A percentile compares a stretch with the other conserved stretches of the same genome.
Evolutionary conservation across 2,329 filamentous ascomycete species (phyloP).

Genomic region (Aspergillus sclerotialis): DNA sequence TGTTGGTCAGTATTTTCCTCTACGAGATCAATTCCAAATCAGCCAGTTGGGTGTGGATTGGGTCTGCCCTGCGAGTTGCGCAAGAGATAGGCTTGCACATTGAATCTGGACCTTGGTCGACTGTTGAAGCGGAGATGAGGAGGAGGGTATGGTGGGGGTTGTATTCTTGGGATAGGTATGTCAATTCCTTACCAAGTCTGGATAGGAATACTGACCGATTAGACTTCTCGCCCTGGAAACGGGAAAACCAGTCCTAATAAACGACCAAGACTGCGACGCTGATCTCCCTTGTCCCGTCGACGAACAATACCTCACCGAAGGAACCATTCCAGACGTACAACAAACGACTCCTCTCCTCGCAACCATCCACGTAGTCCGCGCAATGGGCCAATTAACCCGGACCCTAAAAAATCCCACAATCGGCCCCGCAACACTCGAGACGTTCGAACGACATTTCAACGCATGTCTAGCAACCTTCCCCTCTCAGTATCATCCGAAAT

Average conservation of each 20-base stretch:
- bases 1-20: constrained; percentile 71
- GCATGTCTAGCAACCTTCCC: constrained; percentile 71
- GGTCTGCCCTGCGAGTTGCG: constrained; percentile 67
- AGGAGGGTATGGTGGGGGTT: constrained; percentile 89
- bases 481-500: constrained; percentile 61
- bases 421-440: constrained; percentile 60
- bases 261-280: constrained; percentile 83
- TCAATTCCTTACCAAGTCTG: constrained; percentile 4
- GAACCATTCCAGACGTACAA: constrained; percentile 39
- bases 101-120: constrained; percentile 65
- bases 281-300: constrained; percentile 71
- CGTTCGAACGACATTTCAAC: constrained; percentile 73
- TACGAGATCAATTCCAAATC: constrained; percentile 82
- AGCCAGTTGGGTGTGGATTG: constrained; percentile 79
- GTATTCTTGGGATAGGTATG: constrained; percentile 77
- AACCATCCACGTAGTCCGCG: constrained; percentile 73
- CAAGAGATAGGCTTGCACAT: constrained; percentile 78
- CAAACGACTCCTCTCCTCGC: constrained; percentile 67
- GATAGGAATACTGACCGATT: constrained; percentile 5
- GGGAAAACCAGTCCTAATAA: constrained; percentile 71
- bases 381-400: constrained; percentile 66
- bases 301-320: constrained; percentile 56
- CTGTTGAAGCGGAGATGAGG: constrained; percentile 77
- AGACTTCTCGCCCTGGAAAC: constrained; percentile 71
- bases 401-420: constrained; percentile 63